Evolutionary conservation across 2,329 filamentous ascomycete species (phyloP).

Genomic region (Phyllosticta paracitricarpa): DNA sequence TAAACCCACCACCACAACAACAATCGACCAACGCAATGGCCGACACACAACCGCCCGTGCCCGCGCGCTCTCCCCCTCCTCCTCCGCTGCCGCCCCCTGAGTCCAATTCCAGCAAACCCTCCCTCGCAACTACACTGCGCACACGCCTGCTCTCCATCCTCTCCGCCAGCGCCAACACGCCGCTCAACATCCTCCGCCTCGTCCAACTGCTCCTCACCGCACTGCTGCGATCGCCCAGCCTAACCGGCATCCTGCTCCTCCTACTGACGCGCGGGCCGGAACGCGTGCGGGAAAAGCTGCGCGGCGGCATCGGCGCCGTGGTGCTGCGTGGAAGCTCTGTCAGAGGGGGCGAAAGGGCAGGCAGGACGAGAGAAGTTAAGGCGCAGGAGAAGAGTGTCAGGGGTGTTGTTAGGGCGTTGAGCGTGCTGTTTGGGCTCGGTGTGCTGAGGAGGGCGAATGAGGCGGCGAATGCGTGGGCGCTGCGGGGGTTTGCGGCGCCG

Average conservation of each 20-base stretch:
- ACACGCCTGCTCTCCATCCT: not conserved
- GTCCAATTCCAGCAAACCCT: not conserved
- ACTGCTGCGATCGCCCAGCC: not conserved
- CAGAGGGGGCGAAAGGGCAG: not conserved
- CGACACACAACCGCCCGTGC: not conserved
- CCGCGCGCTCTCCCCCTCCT: not conserved
- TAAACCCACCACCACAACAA: not conserved
- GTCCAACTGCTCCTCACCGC: not conserved
- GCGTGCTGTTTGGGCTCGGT: constrained; percentile 25
- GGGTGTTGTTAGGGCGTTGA: constrained; percentile 18
- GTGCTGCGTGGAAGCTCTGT: not conserved
- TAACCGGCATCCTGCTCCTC: constrained; percentile 4
- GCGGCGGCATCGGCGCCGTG: not conserved
- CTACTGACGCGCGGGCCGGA: not conserved
- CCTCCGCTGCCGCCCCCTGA: not conserved
- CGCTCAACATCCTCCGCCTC: not conserved
- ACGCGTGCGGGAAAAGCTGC: not conserved
- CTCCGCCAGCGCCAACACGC: not conserved
- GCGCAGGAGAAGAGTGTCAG: not conserved
- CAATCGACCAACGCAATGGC: not conserved
- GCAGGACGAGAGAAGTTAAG: not conserved
- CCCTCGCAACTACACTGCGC: not conserved
- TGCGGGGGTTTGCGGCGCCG: constrained; percentile 23
- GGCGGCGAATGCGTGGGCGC: constrained; percentile 22
- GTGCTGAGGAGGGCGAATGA: constrained; percentile 20